phyloP scores from a whole-genome alignment of 176 grass and related monocot species.

The Oryza australiensis region DNA sequence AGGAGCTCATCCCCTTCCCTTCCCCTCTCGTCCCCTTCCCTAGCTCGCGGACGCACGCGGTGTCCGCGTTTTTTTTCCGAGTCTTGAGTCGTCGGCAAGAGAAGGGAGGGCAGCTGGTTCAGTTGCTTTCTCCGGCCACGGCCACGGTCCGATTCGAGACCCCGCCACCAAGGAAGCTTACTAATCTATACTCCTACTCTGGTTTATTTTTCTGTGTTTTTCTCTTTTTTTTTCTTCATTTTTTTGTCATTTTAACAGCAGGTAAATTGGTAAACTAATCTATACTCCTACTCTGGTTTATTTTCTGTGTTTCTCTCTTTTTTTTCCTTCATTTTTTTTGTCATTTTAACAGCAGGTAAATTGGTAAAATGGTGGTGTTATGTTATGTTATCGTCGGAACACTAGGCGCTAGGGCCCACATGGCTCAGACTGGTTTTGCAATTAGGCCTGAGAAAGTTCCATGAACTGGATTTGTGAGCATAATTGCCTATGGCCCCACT shows the following conservation, averaged over 20 bases:
- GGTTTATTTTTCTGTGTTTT: neutral
- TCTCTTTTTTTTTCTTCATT: too few species aligned
- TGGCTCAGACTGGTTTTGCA: neutral
- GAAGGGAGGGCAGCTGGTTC: neutral
- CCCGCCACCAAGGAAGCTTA: neutral
- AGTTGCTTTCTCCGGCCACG: neutral
- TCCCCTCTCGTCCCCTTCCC: too few species aligned
- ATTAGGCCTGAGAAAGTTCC: neutral
- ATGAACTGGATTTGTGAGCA: too few species aligned
- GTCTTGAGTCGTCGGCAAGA: slow-evolving; percentile 17
- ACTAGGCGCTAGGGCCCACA: neutral
- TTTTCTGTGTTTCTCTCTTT: neutral
- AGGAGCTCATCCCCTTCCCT: slow-evolving; percentile 32
- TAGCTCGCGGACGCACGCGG: neutral
- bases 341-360: too few species aligned
- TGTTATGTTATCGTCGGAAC: too few species aligned
- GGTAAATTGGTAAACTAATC: too few species aligned
- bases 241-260: too few species aligned
- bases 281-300: neutral
- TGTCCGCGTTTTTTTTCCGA: neutral
- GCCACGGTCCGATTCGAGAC: neutral
- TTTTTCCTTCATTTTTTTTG: too few species aligned
- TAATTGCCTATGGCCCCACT: too few species aligned
- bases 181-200: neutral
- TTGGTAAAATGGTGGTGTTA: too few species aligned